Evolutionary conservation across 768 basidiomycete genomes (phyloP), one percentile per base, ranked within the genome.

Genomic region (Omphalotus guepiniiformis): DNA sequence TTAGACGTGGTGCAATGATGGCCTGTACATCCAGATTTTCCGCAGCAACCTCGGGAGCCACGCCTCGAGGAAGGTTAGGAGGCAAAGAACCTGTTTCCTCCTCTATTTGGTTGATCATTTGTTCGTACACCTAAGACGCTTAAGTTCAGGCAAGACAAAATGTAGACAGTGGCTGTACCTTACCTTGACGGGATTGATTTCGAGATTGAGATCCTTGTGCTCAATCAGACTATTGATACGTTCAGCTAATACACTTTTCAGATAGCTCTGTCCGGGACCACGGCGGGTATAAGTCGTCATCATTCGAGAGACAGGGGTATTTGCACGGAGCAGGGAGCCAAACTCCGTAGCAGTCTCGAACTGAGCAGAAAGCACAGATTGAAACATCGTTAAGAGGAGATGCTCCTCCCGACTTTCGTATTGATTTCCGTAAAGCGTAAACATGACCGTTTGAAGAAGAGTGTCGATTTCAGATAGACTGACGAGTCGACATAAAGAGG

Each of bases 231-330:
- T 93, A 70, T 99, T 98, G 69, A 99, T 98, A 54, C 95, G 84
- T 62, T 99, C 96, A 21, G 96, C 94, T 39, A 99, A 76, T 23
- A 98, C 94, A 53, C 88, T 86, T 75, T 99, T 99, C 54, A 99
- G 82, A 66, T 98, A 99, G 58, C 92, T 93, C 67, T 98, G 96
- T 48, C 96, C 96, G 1, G 96, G 96, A 49, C 96, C 96, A 47
- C 96, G 88, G 51, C 96, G 89, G 44, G 96, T 98, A 69, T 99
- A 99, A 16, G 96, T 98, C 37, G 96, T 99, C 96, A 99, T 99
- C 96, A 99, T 99, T 30, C 96, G 86, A 40, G 93, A 97, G 19
- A 99, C 96, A 39, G 96, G 96, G 41, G 96, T 99, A 68, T 99
- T 99, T 50, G 96, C 96, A 45, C 96, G 90, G 23, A 99, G 81